phyloP scores from a whole-genome alignment of 148 eudicot species.

The Arbutus unedo region DNA sequence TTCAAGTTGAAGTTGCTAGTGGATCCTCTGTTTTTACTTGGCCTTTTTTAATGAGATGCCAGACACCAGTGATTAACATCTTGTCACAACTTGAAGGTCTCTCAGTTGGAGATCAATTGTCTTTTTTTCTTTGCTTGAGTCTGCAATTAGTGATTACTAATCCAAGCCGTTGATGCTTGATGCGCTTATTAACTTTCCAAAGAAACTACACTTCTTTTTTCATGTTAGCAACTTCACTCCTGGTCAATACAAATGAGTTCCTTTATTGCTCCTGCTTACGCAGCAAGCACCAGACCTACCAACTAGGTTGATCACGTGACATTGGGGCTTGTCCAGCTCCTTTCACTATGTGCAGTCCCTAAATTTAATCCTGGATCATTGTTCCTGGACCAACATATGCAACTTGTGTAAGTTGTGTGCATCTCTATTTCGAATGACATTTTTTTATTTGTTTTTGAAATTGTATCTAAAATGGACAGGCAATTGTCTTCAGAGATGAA shows the following conservation, averaged over 20 bases:
- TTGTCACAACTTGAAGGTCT: background rate
- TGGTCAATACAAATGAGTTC: background rate
- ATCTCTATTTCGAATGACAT: background rate
- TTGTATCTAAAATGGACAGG: constrained; percentile 42
- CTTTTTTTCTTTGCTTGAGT: background rate
- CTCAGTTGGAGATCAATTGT: background rate
- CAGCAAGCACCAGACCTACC: constrained; percentile 1
- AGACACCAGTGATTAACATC: background rate
- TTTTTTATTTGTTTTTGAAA: background rate
- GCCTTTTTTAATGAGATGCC: background rate
- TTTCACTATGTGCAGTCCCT: background rate
- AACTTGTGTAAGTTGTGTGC: background rate
- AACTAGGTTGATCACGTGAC: background rate
- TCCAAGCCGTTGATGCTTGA: background rate
- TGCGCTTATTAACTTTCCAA: background rate
- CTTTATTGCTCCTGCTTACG: background rate
- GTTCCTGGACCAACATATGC: background rate
- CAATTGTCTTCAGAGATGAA: constrained; percentile 65
- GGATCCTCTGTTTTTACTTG: background rate
- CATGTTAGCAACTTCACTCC: background rate
- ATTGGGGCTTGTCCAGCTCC: background rate
- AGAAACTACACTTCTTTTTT: background rate
- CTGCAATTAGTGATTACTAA: background rate
- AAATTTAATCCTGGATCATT: background rate
- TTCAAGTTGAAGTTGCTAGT: background rate